A percentile compares a stretch with the other conserved stretches of the same genome.
phyloP scores from a whole-genome alignment of 352 stramenopile genomes.

The Phytophthora meadii region DNA sequence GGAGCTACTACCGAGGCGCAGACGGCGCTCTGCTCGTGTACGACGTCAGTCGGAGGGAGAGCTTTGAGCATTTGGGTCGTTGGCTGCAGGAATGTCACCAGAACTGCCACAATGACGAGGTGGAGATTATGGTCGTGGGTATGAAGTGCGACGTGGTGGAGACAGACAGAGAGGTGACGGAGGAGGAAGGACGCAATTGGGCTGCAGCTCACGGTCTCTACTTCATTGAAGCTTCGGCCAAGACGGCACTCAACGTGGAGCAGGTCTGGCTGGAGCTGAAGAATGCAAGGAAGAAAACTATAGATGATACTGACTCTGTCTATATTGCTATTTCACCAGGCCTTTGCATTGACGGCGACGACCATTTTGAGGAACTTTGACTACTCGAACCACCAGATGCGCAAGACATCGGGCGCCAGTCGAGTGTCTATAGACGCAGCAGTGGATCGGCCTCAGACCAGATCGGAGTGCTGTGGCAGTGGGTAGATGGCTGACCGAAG shows the following conservation, averaged over 20 bases:
- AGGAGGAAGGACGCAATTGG: conserved; percentile 75
- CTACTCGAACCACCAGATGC: conserved; percentile 65
- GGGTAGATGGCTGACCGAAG: conserved; percentile 12
- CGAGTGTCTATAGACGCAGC: conserved; percentile 50
- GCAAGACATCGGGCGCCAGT: conserved; percentile 45
- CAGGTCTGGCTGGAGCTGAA: conserved; percentile 39
- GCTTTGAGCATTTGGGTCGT: conserved; percentile 76
- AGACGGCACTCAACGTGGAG: conserved; percentile 85
- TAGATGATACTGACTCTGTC: too few relatives aligned
- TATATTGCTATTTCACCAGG: conserved; percentile 35
- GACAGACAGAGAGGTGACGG: conserved; percentile 66
- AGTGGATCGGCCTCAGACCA: conserved; percentile 24
- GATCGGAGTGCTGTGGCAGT: conserved; percentile 50
- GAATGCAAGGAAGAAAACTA: too few relatives aligned
- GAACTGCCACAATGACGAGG: conserved; percentile 85
- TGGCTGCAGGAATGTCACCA: conserved; percentile 88
- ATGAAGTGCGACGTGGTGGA: conserved; percentile 83
- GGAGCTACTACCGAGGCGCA: conserved; percentile 89
- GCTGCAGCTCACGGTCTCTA: conserved; percentile 67
- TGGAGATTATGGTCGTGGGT: conserved; percentile 88
- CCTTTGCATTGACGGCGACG: conserved; percentile 70
- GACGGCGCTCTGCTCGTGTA: conserved; percentile 91
- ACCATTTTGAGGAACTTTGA: conserved; percentile 85
- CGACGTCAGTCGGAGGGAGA: conserved; percentile 82
- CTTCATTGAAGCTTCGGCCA: conserved; percentile 87